phyloP scores from a whole-genome alignment of 179 eudicot species.

The Vitellaria paradoxa region DNA sequence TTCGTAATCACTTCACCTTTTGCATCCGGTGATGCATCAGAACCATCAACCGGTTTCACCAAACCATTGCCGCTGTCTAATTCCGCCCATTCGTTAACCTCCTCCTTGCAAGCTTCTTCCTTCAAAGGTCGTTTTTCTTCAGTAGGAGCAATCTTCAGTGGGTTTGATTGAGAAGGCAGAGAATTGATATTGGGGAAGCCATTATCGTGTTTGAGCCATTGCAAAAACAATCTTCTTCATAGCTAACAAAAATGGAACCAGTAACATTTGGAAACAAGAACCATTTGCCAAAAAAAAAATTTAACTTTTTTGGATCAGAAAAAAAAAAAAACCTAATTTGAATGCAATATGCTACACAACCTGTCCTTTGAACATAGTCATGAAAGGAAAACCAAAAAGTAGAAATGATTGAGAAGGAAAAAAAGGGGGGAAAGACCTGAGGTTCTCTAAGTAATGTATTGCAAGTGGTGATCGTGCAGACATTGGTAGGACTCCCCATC shows the following conservation, averaged over 20 bases:
- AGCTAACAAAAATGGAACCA: background rate
- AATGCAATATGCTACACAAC: background rate
- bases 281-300: background rate
- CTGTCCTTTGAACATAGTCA: background rate
- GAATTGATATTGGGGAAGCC: background rate
- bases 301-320: background rate
- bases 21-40: background rate
- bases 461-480: slow-evolving; percentile 35
- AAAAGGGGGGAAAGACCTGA: slow-evolving; percentile 37
- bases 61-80: slow-evolving; percentile 5
- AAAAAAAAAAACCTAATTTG: background rate
- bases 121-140: background rate
- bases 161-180: slow-evolving; percentile 6
- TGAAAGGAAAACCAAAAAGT: background rate
- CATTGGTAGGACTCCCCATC: slow-evolving; percentile 38
- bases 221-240: background rate
- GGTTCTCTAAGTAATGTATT: slow-evolving; percentile 52
- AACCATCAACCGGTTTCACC: background rate
- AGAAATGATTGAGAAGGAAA: slow-evolving; percentile 10
- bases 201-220: background rate
- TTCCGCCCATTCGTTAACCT: background rate
- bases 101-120: background rate
- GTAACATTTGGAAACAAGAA: background rate
- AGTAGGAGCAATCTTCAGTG: background rate
- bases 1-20: background rate